These are phyloP conservation scores for Umbelopsis isabellina DNA, from an alignment of 192 early-diverging fungal genomes.

Conservation along the genomic window DNA sequence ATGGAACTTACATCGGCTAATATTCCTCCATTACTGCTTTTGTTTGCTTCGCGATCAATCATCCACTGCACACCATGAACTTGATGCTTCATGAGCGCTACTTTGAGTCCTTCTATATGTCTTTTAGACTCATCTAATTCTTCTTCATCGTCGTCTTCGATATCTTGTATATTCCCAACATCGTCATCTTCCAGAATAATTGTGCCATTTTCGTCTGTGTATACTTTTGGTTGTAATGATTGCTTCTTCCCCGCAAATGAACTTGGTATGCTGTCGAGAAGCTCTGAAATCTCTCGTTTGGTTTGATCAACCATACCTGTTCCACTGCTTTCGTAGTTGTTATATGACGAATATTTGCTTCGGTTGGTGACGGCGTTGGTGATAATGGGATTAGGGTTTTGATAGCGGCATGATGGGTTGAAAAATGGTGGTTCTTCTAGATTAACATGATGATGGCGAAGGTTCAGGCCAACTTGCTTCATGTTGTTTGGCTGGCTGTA, in stretches of 20 bases:
- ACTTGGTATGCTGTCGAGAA: conserved; percentile 37
- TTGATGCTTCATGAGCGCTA: conserved; percentile 37
- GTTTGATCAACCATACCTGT: conserved; percentile 16
- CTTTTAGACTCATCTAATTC: conserved; percentile 16
- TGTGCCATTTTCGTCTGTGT: conserved; percentile 9
- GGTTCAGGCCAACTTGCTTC: neutral
- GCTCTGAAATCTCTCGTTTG: conserved; percentile 26
- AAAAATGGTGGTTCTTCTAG: conserved; percentile 36
- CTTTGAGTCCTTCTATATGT: conserved; percentile 27
- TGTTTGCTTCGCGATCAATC: conserved; percentile 39
- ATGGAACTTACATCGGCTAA: conserved; percentile 38
- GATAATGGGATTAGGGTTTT: conserved; percentile 20
- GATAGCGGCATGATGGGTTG: conserved; percentile 31
- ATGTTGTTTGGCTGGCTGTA: conserved; percentile 28
- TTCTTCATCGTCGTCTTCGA: conserved; percentile 19
- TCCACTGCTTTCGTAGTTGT: neutral
- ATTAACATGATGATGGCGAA: neutral
- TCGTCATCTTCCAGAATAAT: conserved; percentile 14
- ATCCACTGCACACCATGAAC: conserved; percentile 39
- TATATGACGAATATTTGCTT: neutral
- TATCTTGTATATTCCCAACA: conserved; percentile 10
- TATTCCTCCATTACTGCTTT: conserved; percentile 37
- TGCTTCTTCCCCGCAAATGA: conserved; percentile 10
- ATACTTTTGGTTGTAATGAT: neutral
- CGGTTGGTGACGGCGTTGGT: neutral